Evolutionary conservation across 2,329 filamentous ascomycete genomes (phyloP).

Genomic region (Sphaerulina musiva): DNA sequence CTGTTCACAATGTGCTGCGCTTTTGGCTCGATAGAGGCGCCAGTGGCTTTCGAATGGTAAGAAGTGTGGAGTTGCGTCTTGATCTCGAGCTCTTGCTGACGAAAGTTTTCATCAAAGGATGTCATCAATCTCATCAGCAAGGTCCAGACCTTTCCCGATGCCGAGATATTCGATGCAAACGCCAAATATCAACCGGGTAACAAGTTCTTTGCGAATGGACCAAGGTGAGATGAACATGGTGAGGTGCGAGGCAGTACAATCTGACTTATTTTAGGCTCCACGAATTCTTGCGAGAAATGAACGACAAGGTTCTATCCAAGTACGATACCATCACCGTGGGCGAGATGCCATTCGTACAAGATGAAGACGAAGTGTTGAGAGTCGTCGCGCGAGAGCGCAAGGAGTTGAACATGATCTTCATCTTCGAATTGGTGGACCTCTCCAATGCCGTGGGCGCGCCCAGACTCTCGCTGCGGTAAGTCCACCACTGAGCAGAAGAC

Average conservation of each 20-base stretch:
- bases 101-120: conserved; percentile 25
- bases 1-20: conserved; percentile 42
- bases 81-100: neutral
- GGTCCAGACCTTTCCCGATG: conserved; percentile 39
- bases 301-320: conserved; percentile 47
- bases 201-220: conserved; percentile 52
- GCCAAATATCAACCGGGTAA: conserved; percentile 44
- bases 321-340: conserved; percentile 56
- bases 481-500: too few relatives aligned
- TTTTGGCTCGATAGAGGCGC: conserved; percentile 46
- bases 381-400: conserved; percentile 38
- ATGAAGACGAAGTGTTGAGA: conserved; percentile 40
- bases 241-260: too few relatives aligned
- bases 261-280: conserved; percentile 36
- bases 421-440: conserved; percentile 42
- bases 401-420: conserved; percentile 46
- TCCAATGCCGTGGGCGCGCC: conserved; percentile 32
- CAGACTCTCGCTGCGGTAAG: conserved; percentile 32
- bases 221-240: conserved; percentile 32
- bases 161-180: conserved; percentile 36
- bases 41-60: conserved; percentile 38
- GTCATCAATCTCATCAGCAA: conserved; percentile 47
- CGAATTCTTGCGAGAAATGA: conserved; percentile 51
- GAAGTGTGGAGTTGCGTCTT: conserved; percentile 20
- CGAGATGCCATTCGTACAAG: conserved; percentile 52